Evolutionary conservation across 192 early-diverging fungal species (phyloP), one percentile per base, ranked within the genome.

Genomic region (Gonapodya sp.): DNA sequence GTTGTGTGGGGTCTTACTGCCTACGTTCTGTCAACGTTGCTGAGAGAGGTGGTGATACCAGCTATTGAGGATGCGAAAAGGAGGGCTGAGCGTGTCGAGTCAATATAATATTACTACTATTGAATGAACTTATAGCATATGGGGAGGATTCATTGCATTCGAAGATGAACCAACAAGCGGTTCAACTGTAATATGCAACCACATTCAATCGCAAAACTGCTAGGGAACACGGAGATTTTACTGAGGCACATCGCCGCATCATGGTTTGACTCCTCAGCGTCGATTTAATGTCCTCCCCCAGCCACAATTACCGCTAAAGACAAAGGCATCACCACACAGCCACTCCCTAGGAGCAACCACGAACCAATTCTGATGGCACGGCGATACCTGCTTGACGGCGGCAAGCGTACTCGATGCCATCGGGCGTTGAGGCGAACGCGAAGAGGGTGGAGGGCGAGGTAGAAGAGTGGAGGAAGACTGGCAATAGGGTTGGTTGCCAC

Each of bases 381-480:
- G 93, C 93, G 30, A 18, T 14, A 95, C 1, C 87, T 81, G 31
- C 36, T 78, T 18, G 80, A 0, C 31, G 79, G 1, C 0, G 31
- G 46, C 31, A 35, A 8, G 18, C 73, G 34, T 32, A 36, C 8
- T 31, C 35, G 78, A 32, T 81, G 35, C 79, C 36, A 33, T 75
- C 73, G 73, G 30, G 73, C 81, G 36, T 34, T 2, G 64, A 1
- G 80, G 2, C 36, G 79, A 18, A 86, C 35, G 87, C 82, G 74
- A 87, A 81, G 78, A 88, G 83, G 79, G 93, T 92, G 72, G 96
- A 80, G 85, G 94, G 96, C 87, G 92, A 96, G 46, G 87, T 97
- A 99, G 80, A 97, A 95, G 14, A 94, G 46, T 0, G 96, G 95
- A 0, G 97, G 97, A 30, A 99, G 86, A 80, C 46, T 64, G 46